Conservation (phyloP, 2,329 filamentous ascomycete species). For the Dactylella cylindrospora region DNA sequence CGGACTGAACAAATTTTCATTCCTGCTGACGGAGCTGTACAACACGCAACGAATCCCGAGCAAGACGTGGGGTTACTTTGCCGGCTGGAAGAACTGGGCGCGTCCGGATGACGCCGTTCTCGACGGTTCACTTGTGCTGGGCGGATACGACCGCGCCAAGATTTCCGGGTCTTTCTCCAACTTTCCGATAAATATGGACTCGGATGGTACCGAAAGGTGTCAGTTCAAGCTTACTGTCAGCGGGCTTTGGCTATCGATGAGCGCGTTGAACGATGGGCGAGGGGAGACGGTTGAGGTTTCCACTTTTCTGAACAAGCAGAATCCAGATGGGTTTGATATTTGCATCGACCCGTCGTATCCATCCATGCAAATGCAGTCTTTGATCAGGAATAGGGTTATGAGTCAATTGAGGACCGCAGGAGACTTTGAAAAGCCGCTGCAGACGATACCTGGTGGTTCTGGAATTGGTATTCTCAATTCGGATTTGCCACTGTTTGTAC, state of each 20-base stretch:
- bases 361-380: not conserved
- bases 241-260: not conserved
- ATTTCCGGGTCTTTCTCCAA: not conserved
- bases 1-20: slow-evolving; percentile 4
- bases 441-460: no score
- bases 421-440: not conserved
- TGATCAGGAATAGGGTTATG: not conserved
- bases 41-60: not conserved
- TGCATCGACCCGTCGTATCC: slow-evolving; percentile 10
- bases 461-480: no score
- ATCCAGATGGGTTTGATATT: not conserved
- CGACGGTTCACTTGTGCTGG: not conserved
- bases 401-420: not conserved
- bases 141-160: slow-evolving; percentile 1
- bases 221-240: not conserved
- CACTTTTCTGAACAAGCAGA: not conserved
- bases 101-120: not conserved
- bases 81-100: not conserved
- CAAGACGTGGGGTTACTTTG: slow-evolving; percentile 1
- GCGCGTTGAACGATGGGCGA: not conserved
- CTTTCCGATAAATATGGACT: not conserved
- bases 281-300: not conserved
- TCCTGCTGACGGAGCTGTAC: not conserved
- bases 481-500: no score
- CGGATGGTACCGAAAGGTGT: not conserved